A percentile compares a stretch with the other conserved stretches of the same genome.
phyloP scores from a whole-genome alignment of 2,329 filamentous ascomycete species.

The Apiospora phragmitis region DNA sequence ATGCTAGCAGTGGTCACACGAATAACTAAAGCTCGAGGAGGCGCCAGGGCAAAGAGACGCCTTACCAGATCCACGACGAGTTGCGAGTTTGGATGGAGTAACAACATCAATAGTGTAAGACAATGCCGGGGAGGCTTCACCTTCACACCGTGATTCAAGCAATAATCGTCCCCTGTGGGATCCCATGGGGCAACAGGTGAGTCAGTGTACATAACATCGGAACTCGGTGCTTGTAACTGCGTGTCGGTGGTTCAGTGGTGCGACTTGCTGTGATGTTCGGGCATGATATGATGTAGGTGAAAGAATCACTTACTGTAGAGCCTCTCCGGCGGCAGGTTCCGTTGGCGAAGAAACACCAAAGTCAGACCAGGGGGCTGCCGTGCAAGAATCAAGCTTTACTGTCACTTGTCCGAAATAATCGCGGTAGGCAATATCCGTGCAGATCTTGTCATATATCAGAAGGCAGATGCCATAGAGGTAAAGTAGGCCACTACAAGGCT shows the following conservation, averaged over 20 bases:
- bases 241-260: not conserved
- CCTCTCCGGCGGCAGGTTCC: not conserved
- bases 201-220: not conserved
- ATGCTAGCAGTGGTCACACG: not conserved
- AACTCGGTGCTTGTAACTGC: not conserved
- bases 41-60: not conserved
- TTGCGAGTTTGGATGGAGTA: not conserved
- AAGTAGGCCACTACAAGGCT: not conserved
- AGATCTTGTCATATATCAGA: not conserved
- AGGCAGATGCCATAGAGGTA: not conserved
- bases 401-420: not conserved
- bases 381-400: not conserved
- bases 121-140: not conserved
- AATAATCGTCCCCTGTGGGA: not conserved
- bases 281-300: not conserved
- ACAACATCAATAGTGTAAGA: not conserved
- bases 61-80: not conserved
- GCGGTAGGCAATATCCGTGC: not conserved
- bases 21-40: not conserved
- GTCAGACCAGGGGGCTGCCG: not conserved
- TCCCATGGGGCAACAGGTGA: not conserved
- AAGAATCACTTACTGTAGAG: not conserved
- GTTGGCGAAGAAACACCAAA: not conserved
- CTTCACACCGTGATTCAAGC: not conserved
- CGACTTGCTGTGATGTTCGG: not conserved